phyloP scores from a whole-genome alignment of 805 yeast genomes.

The Saturnispora quitensis region DNA sequence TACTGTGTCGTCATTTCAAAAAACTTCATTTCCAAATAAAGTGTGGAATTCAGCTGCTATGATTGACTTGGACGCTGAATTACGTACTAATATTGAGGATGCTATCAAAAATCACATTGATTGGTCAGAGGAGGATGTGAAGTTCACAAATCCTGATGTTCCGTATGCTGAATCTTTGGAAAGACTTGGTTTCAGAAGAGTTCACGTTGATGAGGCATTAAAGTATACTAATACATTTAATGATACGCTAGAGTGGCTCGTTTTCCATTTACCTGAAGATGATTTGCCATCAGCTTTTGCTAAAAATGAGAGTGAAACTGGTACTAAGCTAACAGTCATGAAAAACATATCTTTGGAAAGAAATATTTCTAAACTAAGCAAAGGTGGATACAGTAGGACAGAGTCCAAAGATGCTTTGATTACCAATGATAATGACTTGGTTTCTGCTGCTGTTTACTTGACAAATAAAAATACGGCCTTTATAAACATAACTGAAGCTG shows the following conservation, averaged over 20 bases:
- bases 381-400: slow-evolving; percentile 63
- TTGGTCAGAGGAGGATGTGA: slow-evolving; percentile 35
- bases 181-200: slow-evolving; percentile 55
- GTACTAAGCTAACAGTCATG: slow-evolving; percentile 46
- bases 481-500: slow-evolving; percentile 8
- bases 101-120: slow-evolving; percentile 47
- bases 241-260: slow-evolving; percentile 62
- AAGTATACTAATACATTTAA: slow-evolving; percentile 42
- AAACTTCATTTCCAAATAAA: slow-evolving; percentile 35
- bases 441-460: slow-evolving; percentile 40
- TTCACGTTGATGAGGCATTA: slow-evolving; percentile 67
- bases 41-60: slow-evolving; percentile 66
- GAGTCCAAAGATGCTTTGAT: slow-evolving; percentile 46
- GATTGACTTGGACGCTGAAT: slow-evolving; percentile 56
- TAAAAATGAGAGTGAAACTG: slow-evolving; percentile 48
- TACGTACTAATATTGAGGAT: slow-evolving; percentile 54
- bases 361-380: slow-evolving; percentile 45
- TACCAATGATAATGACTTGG: slow-evolving; percentile 35
- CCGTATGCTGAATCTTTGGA: slow-evolving; percentile 14
- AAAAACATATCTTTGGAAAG: slow-evolving; percentile 48
- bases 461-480: slow-evolving; percentile 27
- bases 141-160: slow-evolving; percentile 9
- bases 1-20: slow-evolving; percentile 5
- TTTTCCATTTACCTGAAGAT: slow-evolving; percentile 89
- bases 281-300: slow-evolving; percentile 68